A percentile compares a stretch with the other conserved stretches of the same genome.
phyloP scores from a whole-genome alignment of 495 filamentous ascomycete species.

The Lasiosphaeria ovina region DNA sequence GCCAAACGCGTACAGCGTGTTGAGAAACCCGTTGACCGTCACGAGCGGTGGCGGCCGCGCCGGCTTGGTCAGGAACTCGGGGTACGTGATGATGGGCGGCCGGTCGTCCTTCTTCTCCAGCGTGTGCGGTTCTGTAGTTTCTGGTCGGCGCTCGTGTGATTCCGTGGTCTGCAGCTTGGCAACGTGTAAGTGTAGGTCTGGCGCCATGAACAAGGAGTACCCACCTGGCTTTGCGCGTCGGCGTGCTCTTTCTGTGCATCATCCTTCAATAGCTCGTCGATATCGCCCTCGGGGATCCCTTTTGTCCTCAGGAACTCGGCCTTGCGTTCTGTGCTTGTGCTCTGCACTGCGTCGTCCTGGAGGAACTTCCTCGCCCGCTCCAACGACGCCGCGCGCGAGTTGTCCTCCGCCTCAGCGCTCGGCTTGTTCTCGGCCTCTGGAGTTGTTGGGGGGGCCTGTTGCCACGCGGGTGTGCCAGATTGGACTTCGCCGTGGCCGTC shows the following conservation, averaged over 20 bases:
- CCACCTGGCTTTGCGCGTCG: slow-evolving; percentile 22
- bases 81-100: slow-evolving; percentile 94
- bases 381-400: slow-evolving; percentile 46
- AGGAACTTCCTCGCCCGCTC: slow-evolving; percentile 77
- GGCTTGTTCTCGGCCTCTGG: slow-evolving; percentile 11
- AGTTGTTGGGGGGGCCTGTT: slow-evolving; percentile 12
- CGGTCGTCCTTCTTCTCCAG: slow-evolving; percentile 43
- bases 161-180: slow-evolving; percentile 3
- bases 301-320: slow-evolving; percentile 77
- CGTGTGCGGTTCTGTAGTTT: slow-evolving; percentile 7
- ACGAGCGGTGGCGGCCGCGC: slow-evolving; percentile 63
- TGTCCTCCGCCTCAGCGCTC: slow-evolving; percentile 3
- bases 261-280: slow-evolving; percentile 61
- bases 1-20: slow-evolving; percentile 72
- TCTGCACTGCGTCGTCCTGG: slow-evolving; percentile 70
- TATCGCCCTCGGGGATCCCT: slow-evolving; percentile 66
- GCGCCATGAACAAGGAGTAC: neutral
- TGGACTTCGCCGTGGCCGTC: neutral
- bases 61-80: slow-evolving; percentile 83
- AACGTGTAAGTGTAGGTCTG: slow-evolving; percentile 10
- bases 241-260: slow-evolving; percentile 30
- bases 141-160: slow-evolving; percentile 5
- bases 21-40: slow-evolving; percentile 69
- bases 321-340: slow-evolving; percentile 70
- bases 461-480: slow-evolving; percentile 20